Evolutionary conservation across 2,329 filamentous ascomycete genomes (phyloP), one percentile per base, ranked within the genome.

Genomic region (Colletotrichum trifolii): DNA sequence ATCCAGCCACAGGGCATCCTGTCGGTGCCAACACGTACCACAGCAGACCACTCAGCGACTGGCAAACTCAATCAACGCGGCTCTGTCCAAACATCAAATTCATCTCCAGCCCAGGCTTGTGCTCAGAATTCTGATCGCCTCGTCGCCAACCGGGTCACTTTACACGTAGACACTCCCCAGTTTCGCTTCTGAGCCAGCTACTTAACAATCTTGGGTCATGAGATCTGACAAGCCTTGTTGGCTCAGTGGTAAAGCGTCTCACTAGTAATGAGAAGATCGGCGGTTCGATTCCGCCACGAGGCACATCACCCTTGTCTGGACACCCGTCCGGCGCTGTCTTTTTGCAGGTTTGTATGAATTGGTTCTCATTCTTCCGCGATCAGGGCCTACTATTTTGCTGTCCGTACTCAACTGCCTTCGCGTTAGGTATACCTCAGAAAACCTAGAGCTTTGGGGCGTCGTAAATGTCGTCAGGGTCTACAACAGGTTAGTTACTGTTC

Each of bases 381-480:
- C 2, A 17, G 8, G 9, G 6, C 13, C 8, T 1, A 11, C 25
- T n/a, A 8, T 40, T 35, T 33, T 13, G 35, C 46, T 9, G 13
- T 58, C 39, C 40, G 46, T 7, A 13, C 12, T 25, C 39, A 39
- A 39, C 58, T 33, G 13, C n/a, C 34, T 43, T 46, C 9, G 10
- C 12, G 13, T 42, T 13, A 3, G n/a, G n/a, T n/a, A 12, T n/a
- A 47, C 15, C 36, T 43, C 40, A n/a, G 15, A 43, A n/a, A 35
- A 53, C 17, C 55, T 13, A 71, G 62, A 86, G 83, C 54, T 72
- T 77, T 15, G 83, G 81, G 59, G 80, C 72, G 58, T 83, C 79
- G 73, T 87, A 87, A 40, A 81, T 82, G 8, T 80, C 81, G 39
- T 83, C 81, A 2, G 83, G 83, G 76, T 87, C 84, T 83, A 50